Evolutionary conservation across 2,329 filamentous ascomycete species (phyloP), one percentile per base, ranked within the genome.

Genomic region (Ustulina deusta): DNA sequence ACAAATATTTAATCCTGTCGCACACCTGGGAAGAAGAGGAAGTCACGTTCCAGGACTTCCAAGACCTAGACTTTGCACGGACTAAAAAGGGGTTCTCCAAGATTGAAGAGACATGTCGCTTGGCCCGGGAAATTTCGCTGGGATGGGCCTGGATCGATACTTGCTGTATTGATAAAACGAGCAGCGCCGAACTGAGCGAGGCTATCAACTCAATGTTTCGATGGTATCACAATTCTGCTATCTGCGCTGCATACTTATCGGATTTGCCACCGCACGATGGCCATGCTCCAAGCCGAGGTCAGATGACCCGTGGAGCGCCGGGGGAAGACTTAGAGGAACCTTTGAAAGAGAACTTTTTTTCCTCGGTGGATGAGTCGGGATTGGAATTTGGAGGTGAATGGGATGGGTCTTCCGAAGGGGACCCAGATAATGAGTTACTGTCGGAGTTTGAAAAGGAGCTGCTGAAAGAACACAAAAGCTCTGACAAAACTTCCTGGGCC

Each of bases 151-250:
- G 44, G 20, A 15, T 25, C 20, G 44, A 48, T 25, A 27, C 44
- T 25, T 48, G 44, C 44, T 62, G 60, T 13, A 55, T 55, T 27
- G 60, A 55, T n/a, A 55, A 62, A 49, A 7, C 20, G 15, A 61
- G 46, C 25, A 40, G 32, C 11, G 3, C 58, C 29, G 58, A 61
- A 32, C 7, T 61, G 15, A 42, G 48, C 5, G 58, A 61, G 7
- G 58, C 46, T 7, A 42, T 61, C 10, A 61, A 52, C 10, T 61
- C 58, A 7, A 55, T 62, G 60, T 62, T 25, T 17, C 49, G 49
- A 2, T 55, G 38, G 38, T 48, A 62, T 46, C 1, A 25, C 4
- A 32, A 38, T 10, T 6, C 60, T 36, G 1, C 6, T 10, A 10
- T 55, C 3, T 62, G 49, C 20, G 55, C n/a, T 36, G 49, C 20